Percentiles rank a stretch among this genome's conserved stretches.
These are phyloP conservation scores for Sphagnum fallax DNA, from an alignment of 228 moss, liverwort and hornwort genomes.

Conservation along the genomic window DNA sequence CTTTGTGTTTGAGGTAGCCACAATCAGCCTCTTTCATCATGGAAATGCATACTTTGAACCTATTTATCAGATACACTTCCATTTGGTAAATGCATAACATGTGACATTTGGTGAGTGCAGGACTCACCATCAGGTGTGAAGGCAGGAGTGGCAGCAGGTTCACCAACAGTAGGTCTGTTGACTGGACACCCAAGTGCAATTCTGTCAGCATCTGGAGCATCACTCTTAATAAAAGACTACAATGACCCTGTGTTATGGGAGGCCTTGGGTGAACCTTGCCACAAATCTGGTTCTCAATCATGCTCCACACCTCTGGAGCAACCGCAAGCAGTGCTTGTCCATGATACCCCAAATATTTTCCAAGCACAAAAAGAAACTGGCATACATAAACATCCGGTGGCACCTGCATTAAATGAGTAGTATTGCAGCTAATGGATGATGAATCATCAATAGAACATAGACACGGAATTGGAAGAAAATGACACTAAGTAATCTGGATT, in stretches of 20 bases:
- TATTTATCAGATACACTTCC: background rate
- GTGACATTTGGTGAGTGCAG: slow-evolving; percentile 6
- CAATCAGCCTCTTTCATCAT: background rate
- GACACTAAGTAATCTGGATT: too few species aligned
- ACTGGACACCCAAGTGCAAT: slow-evolving; percentile 33
- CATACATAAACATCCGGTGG: too few species aligned
- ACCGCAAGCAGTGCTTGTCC: too few species aligned
- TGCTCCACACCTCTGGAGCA: background rate
- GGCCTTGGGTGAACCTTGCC: slow-evolving; percentile 1
- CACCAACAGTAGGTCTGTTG: slow-evolving; percentile 31
- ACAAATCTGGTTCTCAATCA: background rate
- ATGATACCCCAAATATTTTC: too few species aligned
- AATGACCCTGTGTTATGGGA: slow-evolving; percentile 33
- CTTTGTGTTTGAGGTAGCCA: slow-evolving; percentile 36
- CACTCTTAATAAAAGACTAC: slow-evolving; percentile 33
- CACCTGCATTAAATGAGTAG: too few species aligned
- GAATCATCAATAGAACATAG: too few species aligned
- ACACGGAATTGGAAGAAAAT: too few species aligned
- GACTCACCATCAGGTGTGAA: slow-evolving; percentile 45
- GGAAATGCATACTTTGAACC: background rate
- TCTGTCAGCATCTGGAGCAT: slow-evolving; percentile 26
- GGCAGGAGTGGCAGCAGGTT: slow-evolving; percentile 36
- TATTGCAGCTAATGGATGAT: too few species aligned
- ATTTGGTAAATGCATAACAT: background rate
- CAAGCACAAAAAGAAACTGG: too few species aligned